Evolutionary conservation across 164 flowering plant species (phyloP), one percentile per base, ranked within the genome.

Genomic region (Pachysandra terminalis): DNA sequence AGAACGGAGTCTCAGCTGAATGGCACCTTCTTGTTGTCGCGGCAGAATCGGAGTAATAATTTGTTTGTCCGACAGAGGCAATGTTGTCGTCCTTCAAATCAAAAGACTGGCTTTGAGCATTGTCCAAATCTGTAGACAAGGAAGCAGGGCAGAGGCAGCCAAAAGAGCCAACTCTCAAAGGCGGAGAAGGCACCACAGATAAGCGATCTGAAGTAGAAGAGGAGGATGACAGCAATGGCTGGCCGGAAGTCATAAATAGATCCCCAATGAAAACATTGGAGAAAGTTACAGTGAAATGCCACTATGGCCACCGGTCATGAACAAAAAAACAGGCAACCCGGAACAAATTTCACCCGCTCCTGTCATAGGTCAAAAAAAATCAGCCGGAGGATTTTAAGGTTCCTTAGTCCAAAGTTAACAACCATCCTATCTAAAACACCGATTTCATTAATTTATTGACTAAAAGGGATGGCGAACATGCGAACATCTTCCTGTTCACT

Each of bases 171-270:
- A 68, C 24, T 24, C 56, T 75, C 48, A 61, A 54, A 49, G 64
- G 71, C 14, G 63, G 73, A 51, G 59, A 58, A 9, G 28, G 71
- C 62, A 65, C 71, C 63, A 55, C 71, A 60, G 80, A 53, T 15
- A 77, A 61, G 64, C 52, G 64, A 57, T 70, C 79, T 9, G 79
- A 64, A 52, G 61, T 49, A 63, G 41, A 13, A 63, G 37, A 40
- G 59, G 84, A 71, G 19, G 80, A 63, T 19, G 71, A 37, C 66
- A 88, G 76, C 74, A 84, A 79, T 3, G 86, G 87, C 69, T 71
- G 80, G 56, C 73, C 84, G 26, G 83, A 79, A 80, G 78, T 82
- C 96, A 86, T 85, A 82, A 77, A 82, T 68, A 67, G 67, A 51
- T 67, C 74, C 63, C 80, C 81, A 72, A 67, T 28, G 72, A 54